These are phyloP conservation scores for Iris macrosiphon DNA, from an alignment of 106 monocot genomes.

Conservation along the genomic window DNA sequence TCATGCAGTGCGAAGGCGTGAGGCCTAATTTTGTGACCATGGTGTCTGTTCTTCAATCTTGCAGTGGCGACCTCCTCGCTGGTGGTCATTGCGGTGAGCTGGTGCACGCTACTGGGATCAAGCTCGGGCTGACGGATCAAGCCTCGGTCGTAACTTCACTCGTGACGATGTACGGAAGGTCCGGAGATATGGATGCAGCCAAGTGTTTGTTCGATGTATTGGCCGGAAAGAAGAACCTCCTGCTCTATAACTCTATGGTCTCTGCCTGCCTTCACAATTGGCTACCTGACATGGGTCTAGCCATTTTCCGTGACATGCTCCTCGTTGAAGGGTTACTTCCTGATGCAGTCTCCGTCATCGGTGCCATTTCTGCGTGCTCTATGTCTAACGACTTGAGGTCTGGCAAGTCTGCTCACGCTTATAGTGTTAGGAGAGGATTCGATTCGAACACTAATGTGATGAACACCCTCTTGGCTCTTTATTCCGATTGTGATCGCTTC, in stretches of 20 bases:
- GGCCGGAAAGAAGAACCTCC: constrained; percentile 38
- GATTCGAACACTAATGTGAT: constrained; percentile 25
- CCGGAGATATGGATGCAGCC: constrained; percentile 34
- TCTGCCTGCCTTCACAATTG: constrained; percentile 47
- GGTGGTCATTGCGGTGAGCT: constrained; percentile 21
- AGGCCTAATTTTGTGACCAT: constrained; percentile 45
- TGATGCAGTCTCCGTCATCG: constrained; percentile 42
- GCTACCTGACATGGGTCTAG: constrained; percentile 13
- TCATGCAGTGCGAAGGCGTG: constrained; percentile 19
- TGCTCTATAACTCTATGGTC: constrained; percentile 53
- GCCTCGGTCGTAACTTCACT: constrained; percentile 31
- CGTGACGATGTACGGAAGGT: constrained; percentile 60
- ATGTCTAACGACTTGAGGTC: constrained; percentile 10
- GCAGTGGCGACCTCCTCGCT: constrained; percentile 23
- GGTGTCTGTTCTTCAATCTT: constrained; percentile 36
- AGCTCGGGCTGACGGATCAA: constrained; percentile 24
- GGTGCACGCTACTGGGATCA: constrained; percentile 42
- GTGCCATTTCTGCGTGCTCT: constrained; percentile 30
- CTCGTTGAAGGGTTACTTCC: constrained; percentile 22
- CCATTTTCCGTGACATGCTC: constrained; percentile 33
- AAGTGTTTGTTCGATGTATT: constrained; percentile 15
- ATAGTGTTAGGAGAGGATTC: constrained; percentile 34
- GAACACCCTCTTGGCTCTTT: constrained; percentile 51
- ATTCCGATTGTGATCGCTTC: constrained; percentile 30
- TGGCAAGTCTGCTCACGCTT: constrained; percentile 53